Evolutionary conservation across 2,329 filamentous ascomycete species (phyloP), one percentile per base, ranked within the genome.

Genomic region (Penicillium brevicompactum): DNA sequence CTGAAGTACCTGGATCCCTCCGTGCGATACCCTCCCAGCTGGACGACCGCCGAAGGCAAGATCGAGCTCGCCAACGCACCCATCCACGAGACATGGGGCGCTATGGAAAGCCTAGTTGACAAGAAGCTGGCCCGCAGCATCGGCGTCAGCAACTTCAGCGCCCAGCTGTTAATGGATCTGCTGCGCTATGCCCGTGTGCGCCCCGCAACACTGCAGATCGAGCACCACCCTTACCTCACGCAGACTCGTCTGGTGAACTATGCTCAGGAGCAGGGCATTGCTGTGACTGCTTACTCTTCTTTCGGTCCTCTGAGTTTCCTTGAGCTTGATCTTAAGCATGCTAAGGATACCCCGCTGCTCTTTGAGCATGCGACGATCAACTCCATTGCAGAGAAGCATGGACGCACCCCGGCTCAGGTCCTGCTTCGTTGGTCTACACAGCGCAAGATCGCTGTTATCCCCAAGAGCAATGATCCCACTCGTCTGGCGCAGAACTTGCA

Each of bases 381-480:
- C 65, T 71, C 67, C 47, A 82, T 92, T 59, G 87, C 90, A 16
- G 74, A 81, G 67, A 91, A 89, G 79, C 80, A 90, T 69, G 78
- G 78, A 72, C 91, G 89, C 80, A 86, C 87, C 8, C 82, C 90
- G 6, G 88, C 90, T 14, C 91, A 96, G 82, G 82, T 96, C 27
- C 82, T 96, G 58, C 82, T 96, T 63, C 84, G 91, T 66, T 96
- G 92, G 92, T 86, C 91, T 21, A 95, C 91, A 14, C 91, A 95
- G 81, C 83, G 89, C 48, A 86, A 86, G 31, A 80, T 94, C 53
- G 89, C 90, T 46, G 88, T 94, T 65, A 94, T 94, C 66, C 90
- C 90, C 65, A 93, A 93, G 84, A 87, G 83, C 60, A 87, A 83
- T 70, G 80, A 80, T 74, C 75, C 82, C 59, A 78, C 70, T 56